Base-by-base conservation (phyloP, 2,329 filamentous ascomycete genomes). In the Claviceps humidiphila region DNA sequence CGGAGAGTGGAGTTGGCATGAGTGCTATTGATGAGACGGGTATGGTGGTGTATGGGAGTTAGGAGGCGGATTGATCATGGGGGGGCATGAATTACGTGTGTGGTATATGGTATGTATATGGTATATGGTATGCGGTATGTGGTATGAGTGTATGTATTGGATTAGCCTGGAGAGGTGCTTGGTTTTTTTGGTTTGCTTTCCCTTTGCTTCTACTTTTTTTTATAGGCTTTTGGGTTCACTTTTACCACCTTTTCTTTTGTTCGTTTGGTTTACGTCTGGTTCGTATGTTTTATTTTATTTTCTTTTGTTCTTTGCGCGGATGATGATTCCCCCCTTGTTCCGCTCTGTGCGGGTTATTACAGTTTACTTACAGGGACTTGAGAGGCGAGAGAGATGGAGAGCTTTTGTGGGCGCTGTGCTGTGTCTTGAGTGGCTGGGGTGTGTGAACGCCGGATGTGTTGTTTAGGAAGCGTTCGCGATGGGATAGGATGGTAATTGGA, bases 1-100 rank as follows among this genome's bases (percentile, higher is more conserved):
- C 73, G 2, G 73, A 72, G 58, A 75, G 71, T 53, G 68, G 61
- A 4, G 60, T 66, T 5, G 57, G 51, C 7, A 48, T 43, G 47
- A 34, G 46, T 16, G 51, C 13, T 13, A 42, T 30, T 9, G 61
- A 56, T 11, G 63, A 68, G 34, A 63, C 64, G 39, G 67, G 68
- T 52, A 54, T 72, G 45, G 61, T 69, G 40, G 61, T 70, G 38
- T 64, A 66, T 50, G 66, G 61, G 39, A 51, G 22, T 45, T 49
- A 49, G 34, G 43, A 43, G 46, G 48, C 2, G 8, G 24, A 4
- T 8, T 22, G 22, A 22, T 22, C 22, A 22, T 22, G 22, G 22
- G 22, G 24, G 14, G n/a, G 47, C 39, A 16, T 41, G 39, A 34
- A 34, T 11, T 34, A 34, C 8, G 30, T 34, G 30, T 34, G n/a